Percentiles rank a stretch among this genome's conserved stretches.
Evolutionary conservation across 2,329 filamentous ascomycete genomes (phyloP).

Genomic region (Botrytis tulipae): DNA sequence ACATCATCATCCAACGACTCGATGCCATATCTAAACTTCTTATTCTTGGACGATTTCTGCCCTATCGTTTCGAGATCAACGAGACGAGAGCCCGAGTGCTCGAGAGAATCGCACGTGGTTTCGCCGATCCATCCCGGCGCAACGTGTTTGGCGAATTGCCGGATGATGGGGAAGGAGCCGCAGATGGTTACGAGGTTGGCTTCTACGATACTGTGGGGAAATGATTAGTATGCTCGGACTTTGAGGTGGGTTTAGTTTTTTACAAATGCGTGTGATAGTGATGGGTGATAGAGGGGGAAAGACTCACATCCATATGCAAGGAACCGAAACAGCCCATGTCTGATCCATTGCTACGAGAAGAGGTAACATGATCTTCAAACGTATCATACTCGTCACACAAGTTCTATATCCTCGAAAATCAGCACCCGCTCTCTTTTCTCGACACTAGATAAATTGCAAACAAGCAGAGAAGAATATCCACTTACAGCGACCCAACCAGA

Average conservation of each 20-base stretch:
- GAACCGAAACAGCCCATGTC: slow-evolving; percentile 13
- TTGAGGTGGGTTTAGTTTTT: neutral
- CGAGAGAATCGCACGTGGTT: neutral
- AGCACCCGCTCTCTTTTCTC: neutral
- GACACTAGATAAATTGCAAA: neutral
- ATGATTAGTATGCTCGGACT: neutral
- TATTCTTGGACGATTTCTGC: slow-evolving; percentile 11
- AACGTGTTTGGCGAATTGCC: slow-evolving; percentile 11
- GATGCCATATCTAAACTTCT: neutral
- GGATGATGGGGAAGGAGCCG: slow-evolving; percentile 16
- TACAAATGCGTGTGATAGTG: neutral
- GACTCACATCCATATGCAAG: slow-evolving; percentile 10
- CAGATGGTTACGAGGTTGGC: slow-evolving; percentile 20
- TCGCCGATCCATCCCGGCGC: slow-evolving; percentile 3
- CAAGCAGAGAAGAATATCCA: neutral
- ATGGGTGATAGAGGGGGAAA: neutral
- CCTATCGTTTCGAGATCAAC: slow-evolving; percentile 14
- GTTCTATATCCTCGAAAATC: neutral
- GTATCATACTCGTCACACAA: slow-evolving; percentile 10
- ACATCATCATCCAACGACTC: neutral
- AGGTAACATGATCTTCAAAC: slow-evolving; percentile 8
- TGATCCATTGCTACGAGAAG: neutral
- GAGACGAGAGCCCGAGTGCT: neutral
- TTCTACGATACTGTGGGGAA: slow-evolving; percentile 9
- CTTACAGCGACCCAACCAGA: slow-evolving; percentile 12